Conservation (phyloP, 1,284 basidiomycete genomes). For the Rhodotorula sp. region DNA sequence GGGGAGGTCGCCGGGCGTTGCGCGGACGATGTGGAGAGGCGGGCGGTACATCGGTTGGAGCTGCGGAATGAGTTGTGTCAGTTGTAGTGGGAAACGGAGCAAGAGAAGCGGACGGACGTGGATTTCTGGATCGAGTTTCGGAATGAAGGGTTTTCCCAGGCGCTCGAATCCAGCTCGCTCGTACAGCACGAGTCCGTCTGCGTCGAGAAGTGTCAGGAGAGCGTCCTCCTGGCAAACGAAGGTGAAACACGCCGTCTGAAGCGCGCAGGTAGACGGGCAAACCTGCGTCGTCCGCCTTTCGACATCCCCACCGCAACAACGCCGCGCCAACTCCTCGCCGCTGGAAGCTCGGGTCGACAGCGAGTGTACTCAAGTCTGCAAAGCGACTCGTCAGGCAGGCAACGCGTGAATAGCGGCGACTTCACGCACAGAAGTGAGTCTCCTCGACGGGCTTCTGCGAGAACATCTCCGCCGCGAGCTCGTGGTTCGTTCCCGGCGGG, state of each 20-base stretch:
- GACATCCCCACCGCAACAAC: conserved; percentile 14
- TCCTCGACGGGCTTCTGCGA: not conserved
- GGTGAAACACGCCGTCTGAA: not conserved
- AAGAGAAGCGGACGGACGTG: not conserved
- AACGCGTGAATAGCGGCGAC: too few species aligned
- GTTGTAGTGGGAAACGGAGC: not conserved
- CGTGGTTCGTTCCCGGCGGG: conserved; percentile 5
- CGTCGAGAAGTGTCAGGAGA: not conserved
- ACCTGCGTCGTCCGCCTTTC: conserved; percentile 7
- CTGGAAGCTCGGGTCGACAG: conserved; percentile 7
- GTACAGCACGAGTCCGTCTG: not conserved
- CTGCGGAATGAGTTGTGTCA: not conserved
- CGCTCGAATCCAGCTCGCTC: not conserved
- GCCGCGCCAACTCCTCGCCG: conserved; percentile 13
- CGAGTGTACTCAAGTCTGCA: conserved; percentile 6
- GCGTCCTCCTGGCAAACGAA: not conserved
- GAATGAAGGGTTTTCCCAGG: not conserved
- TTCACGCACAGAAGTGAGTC: conserved; percentile 1
- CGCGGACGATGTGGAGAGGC: not conserved
- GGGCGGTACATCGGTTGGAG: not conserved
- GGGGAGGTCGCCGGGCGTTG: not conserved
- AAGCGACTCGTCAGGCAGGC: too few species aligned
- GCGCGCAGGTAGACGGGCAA: conserved; percentile 7
- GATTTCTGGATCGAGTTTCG: not conserved
- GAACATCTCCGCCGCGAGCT: conserved; percentile 7